phyloP scores from a whole-genome alignment of 2,329 filamentous ascomycete species.

The Fusarium devonianum region DNA sequence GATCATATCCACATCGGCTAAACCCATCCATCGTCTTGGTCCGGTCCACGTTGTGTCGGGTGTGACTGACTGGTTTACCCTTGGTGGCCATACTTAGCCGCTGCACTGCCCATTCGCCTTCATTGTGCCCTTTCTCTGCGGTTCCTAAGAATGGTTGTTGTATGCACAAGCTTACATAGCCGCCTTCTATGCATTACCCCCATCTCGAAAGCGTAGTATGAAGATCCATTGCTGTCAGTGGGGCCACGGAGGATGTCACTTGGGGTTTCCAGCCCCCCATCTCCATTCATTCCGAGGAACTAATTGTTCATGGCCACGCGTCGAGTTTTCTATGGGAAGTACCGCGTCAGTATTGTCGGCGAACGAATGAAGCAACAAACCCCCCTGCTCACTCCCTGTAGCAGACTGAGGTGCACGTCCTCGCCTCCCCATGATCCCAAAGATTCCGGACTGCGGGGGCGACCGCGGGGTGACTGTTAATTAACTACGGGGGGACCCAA shows the following conservation, averaged over 20 bases:
- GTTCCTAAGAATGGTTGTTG: too few species aligned
- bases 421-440: conserved; percentile 19
- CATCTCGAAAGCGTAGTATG: too few species aligned
- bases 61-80: conserved; percentile 2
- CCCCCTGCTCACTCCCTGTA: background rate
- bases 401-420: conserved; percentile 13
- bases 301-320: conserved; percentile 3
- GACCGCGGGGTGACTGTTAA: conserved; percentile 4
- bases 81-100: conserved; percentile 23
- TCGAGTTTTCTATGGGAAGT: background rate
- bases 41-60: background rate
- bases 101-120: conserved; percentile 1
- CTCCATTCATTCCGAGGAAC: background rate
- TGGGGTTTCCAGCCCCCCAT: conserved; percentile 4
- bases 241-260: background rate
- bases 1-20: background rate
- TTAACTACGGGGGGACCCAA: conserved; percentile 13
- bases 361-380: conserved; percentile 15
- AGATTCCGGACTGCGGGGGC: conserved; percentile 16
- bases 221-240: background rate
- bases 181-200: background rate
- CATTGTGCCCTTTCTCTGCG: too few species aligned
- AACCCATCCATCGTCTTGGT: background rate
- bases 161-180: too few species aligned
- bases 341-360: background rate